Evolutionary conservation across 805 yeast genomes (phyloP), one percentile per base, ranked within the genome.

Genomic region (Ogataea allantospora): DNA sequence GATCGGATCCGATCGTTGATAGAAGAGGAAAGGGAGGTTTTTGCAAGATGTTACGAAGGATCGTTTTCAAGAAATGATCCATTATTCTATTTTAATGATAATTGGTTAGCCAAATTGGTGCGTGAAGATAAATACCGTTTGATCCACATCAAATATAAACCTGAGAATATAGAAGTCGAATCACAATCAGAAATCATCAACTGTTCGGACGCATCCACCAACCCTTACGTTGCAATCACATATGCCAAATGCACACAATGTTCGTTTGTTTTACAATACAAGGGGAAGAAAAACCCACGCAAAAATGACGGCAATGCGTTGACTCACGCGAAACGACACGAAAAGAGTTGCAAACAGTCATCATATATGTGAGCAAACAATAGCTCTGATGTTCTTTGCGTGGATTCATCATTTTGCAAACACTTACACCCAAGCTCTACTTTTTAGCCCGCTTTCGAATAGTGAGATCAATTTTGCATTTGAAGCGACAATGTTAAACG

Each of bases 401-500:
- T 19, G 21, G 21, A n/a, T n/a, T n/a, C n/a, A n/a, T n/a, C n/a
- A n/a, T n/a, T n/a, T n/a, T n/a, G n/a, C n/a, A n/a, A n/a, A 70
- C 67, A 51, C 72, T 74, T 15, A 55, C 60, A 21, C 68, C 55
- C 40, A 70, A 53, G 12, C 55, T 51, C 8, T 66, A 61, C 16
- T 36, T 65, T 48, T 35, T 57, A 48, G 71, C 63, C 35, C 66
- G 67, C 43, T 65, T 51, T 51, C 67, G 75, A 26, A 71, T 70
- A 7, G 70, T 68, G 23, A 66, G 44, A 4, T 70, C 71, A 28
- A 68, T 70, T 28, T 55, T 51, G 49, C 73, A 68, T 47, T 67
- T 64, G 48, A 71, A 60, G 5, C n/a, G n/a, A n/a, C n/a, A n/a
- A n/a, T n/a, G n/a, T n/a, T n/a, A 67, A 67, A 45, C 66, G 71